Evolutionary conservation across 495 filamentous ascomycete genomes (phyloP).

Genomic region (Cercophora newfieldiana): DNA sequence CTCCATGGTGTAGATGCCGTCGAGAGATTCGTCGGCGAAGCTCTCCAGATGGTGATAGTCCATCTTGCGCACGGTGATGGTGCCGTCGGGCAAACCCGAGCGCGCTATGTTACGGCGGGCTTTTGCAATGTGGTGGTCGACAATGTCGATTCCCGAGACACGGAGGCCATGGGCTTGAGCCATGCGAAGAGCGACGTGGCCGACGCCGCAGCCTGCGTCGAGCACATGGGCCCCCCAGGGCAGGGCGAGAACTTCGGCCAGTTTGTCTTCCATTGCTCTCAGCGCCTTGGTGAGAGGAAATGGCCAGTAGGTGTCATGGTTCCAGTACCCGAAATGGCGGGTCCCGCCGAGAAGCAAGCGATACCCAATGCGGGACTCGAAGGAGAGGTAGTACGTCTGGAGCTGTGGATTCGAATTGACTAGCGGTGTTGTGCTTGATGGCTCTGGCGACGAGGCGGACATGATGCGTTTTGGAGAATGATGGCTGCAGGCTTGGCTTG

Average conservation of each 20-base stretch:
- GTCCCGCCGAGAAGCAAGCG: slow-evolving; percentile 51
- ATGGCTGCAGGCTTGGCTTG: no score
- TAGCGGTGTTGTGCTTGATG: not conserved
- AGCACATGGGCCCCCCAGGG: slow-evolving; percentile 44
- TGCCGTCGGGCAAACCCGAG: slow-evolving; percentile 37
- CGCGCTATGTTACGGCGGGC: slow-evolving; percentile 45
- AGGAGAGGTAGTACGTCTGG: slow-evolving; percentile 32
- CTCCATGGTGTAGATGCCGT: slow-evolving; percentile 62
- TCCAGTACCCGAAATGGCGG: slow-evolving; percentile 55
- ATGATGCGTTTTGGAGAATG: not conserved
- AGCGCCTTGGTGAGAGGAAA: slow-evolving; percentile 47
- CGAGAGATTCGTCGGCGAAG: slow-evolving; percentile 41
- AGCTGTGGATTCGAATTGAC: slow-evolving; percentile 12
- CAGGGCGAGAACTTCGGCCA: slow-evolving; percentile 41
- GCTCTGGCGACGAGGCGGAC: not conserved
- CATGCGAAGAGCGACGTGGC: slow-evolving; percentile 51
- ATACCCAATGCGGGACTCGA: slow-evolving; percentile 55
- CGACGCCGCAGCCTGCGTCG: slow-evolving; percentile 56
- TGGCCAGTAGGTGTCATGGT: slow-evolving; percentile 48
- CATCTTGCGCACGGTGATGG: slow-evolving; percentile 42
- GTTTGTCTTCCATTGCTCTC: slow-evolving; percentile 52
- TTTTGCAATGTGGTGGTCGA: slow-evolving; percentile 49
- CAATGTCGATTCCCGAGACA: slow-evolving; percentile 52
- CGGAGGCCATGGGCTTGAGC: slow-evolving; percentile 40
- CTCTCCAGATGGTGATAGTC: slow-evolving; percentile 57